Evolutionary conservation across 352 stramenopile genomes (phyloP), one percentile per base, ranked within the genome.

Genomic region (Pythium diclinum): DNA sequence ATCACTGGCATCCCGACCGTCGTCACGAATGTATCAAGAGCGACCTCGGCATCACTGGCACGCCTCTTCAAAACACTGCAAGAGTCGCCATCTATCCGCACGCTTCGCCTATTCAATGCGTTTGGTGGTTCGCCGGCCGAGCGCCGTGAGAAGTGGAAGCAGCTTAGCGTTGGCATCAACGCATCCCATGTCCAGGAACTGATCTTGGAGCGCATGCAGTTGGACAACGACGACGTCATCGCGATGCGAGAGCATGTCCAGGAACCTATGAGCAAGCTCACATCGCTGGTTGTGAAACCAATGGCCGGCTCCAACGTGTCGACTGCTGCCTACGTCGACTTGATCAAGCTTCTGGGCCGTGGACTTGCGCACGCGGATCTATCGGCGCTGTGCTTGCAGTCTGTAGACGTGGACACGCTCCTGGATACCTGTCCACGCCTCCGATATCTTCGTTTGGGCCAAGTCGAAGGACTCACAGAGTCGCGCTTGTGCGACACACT

Each of bases 51-150:
- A 9, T 33, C 42, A 2, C 19, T 56, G 7, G 14, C 23, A 17
- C 16, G 23, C 6, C n/a, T 63, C 11, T 16, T n/a, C 3, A 9
- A 10, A 11, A 14, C 25, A 5, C 42, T 63, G n/a, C 10, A 47
- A 25, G 17, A 28, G 3, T 36, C 32, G 23, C 8, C 40, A 17
- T n/a, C 4, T 7, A 30, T 63, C n/a, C 30, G 13, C 8, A 54
- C 42, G 2, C 42, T 63, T 34, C 56, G 56, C 2, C 42, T 63
- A 1, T 63, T 63, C 42, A 63, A 63, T 30, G 42, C 36, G 19
- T 63, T 63, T 36, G n/a, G 14, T 33, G 56, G 56, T 32, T 19
- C 42, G 3, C 17, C 38, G 14, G n/a, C 10, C 7, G 56, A 63
- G 17, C 40, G 30, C 8, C 56, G 23, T 9, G 36, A 47, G 32